phyloP scores from a whole-genome alignment of 2,329 filamentous ascomycete species.

The Cadophora sp. region DNA sequence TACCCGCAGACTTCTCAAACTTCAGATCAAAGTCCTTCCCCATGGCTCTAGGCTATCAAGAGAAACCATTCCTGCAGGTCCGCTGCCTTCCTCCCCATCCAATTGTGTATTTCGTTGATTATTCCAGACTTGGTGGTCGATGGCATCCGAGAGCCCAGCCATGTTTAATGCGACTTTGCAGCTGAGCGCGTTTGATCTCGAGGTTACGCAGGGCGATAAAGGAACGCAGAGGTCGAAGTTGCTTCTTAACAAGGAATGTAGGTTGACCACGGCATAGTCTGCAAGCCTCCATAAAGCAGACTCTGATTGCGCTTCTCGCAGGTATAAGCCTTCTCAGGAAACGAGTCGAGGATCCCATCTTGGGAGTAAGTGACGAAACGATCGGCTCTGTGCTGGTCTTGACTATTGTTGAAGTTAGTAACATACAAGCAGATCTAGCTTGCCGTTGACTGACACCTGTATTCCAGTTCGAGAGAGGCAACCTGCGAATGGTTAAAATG shows the following conservation, averaged over 20 bases:
- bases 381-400: conserved; percentile 18
- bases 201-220: conserved; percentile 2
- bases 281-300: too few relatives aligned
- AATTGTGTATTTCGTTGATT: neutral
- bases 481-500: conserved; percentile 24
- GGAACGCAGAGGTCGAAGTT: conserved; percentile 13
- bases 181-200: conserved; percentile 24
- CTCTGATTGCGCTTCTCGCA: neutral
- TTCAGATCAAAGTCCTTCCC: conserved; percentile 18
- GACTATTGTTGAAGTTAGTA: conserved; percentile 22
- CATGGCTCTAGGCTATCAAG: conserved; percentile 12
- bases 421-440: neutral
- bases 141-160: conserved; percentile 18
- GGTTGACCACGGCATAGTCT: neutral
- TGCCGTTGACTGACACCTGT: neutral
- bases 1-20: conserved; percentile 16
- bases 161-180: conserved; percentile 24
- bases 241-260: conserved; percentile 21
- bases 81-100: neutral
- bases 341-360: conserved; percentile 17
- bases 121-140: conserved; percentile 16
- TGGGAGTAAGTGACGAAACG: conserved; percentile 21
- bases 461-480: conserved; percentile 22
- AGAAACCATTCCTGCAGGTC: conserved; percentile 15
- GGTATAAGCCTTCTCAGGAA: conserved; percentile 21